Evolutionary conservation across 768 basidiomycete species (phyloP), one percentile per base, ranked within the genome.

Genomic region (Arthromyces matolae): DNA sequence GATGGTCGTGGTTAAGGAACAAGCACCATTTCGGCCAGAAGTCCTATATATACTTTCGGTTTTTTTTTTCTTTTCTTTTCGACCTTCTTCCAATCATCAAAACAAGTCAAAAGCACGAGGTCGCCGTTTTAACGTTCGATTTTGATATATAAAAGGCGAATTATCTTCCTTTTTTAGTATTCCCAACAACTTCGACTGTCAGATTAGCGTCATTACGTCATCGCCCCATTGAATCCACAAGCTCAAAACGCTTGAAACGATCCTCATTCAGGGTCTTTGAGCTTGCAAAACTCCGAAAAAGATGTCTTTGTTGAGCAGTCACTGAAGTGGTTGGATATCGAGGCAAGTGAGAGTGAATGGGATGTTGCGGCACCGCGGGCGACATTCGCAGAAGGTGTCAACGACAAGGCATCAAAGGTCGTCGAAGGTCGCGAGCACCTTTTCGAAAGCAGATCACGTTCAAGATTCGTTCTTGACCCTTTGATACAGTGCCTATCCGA

Each of bases 1-100:
- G 68, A 65, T 65, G 63, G 71, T 73, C 58, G 71, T 75, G 62
- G 65, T 74, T 60, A 63, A 64, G 65, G 67, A 9, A 60, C 67
- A 71, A 76, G 70, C 70, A 65, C 54, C n/a, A 56, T 34, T 43
- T 27, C 40, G 28, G 22, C 28, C 40, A 28, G 35, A 46, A 47
- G 20, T 12, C 48, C 41, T 55, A 61, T 65, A 65, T 72, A 70
- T 73, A 69, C 51, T 50, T 31, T 33, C 24, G 22, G 23, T 31
- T 28, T 27, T 23, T 32, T 35, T 27, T 16, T 24, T 29, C 25
- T 33, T 7, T 25, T 5, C 29, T 25, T 36, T 50, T 50, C 31
- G 32, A 50, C 52, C 43, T 44, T 44, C 10, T 35, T 36, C 25
- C 31, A 50, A 47, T 44, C n/a, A n/a, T n/a, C n/a, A n/a, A n/a